phyloP scores from a whole-genome alignment of 352 stramenopile genomes.

The Globisporangium perplexum region DNA sequence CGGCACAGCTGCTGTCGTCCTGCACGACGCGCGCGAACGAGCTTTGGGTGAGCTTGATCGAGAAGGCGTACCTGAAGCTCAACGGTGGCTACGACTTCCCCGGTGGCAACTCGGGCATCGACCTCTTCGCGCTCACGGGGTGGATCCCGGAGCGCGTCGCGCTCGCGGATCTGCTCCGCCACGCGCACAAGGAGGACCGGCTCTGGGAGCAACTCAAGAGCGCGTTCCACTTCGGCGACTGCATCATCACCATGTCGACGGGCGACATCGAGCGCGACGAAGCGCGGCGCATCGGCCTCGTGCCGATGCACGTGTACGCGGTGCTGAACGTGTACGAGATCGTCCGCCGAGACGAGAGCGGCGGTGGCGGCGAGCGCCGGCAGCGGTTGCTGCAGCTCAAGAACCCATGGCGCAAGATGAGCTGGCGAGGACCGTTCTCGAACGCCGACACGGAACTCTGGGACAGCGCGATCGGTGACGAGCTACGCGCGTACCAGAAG shows the following conservation, averaged over 20 bases:
- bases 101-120: slow-evolving; percentile 95
- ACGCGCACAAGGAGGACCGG: slow-evolving; percentile 26
- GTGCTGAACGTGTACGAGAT: slow-evolving; percentile 92
- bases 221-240: slow-evolving; percentile 94
- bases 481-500: slow-evolving; percentile 46
- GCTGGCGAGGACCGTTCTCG: slow-evolving; percentile 86
- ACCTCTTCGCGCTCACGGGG: slow-evolving; percentile 97
- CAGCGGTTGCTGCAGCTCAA: slow-evolving; percentile 91
- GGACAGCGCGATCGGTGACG: slow-evolving; percentile 45
- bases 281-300: slow-evolving; percentile 86
- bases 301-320: slow-evolving; percentile 96
- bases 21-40: slow-evolving; percentile 80
- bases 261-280: slow-evolving; percentile 70
- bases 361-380: slow-evolving; percentile 20
- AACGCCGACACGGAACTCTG: slow-evolving; percentile 47
- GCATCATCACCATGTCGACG: slow-evolving; percentile 96
- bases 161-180: slow-evolving; percentile 29
- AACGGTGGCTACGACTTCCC: slow-evolving; percentile 97
- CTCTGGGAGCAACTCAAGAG: slow-evolving; percentile 91
- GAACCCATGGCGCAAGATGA: slow-evolving; percentile 93
- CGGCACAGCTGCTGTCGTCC: slow-evolving; percentile 73
- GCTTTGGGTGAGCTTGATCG: slow-evolving; percentile 94
- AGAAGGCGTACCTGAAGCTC: slow-evolving; percentile 99
- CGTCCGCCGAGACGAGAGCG: slow-evolving; percentile 10
- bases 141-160: slow-evolving; percentile 96